Percentiles rank a stretch among this genome's conserved stretches.
These are phyloP conservation scores for Striga hermonthica DNA, from an alignment of 305 asterid genomes.

Conservation along the genomic window DNA sequence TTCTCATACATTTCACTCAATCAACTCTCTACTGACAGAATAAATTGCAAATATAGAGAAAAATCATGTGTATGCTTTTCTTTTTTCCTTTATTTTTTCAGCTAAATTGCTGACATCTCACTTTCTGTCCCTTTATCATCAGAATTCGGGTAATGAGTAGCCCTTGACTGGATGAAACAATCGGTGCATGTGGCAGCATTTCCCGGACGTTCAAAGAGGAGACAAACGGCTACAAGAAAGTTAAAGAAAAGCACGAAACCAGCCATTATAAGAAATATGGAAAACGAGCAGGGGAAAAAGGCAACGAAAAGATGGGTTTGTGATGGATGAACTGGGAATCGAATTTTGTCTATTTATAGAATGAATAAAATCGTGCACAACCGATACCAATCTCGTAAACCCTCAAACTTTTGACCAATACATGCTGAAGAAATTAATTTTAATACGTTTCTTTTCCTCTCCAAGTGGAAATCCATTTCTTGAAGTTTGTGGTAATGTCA, in stretches of 20 bases:
- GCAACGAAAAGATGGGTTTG: conserved; percentile 26
- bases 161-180: conserved; percentile 66
- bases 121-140: conserved; percentile 77
- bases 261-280: conserved; percentile 34
- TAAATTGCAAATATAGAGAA: not conserved
- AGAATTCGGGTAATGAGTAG: conserved; percentile 69
- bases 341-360: conserved; percentile 42
- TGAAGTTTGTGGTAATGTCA: conserved; percentile 33
- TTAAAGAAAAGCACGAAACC: conserved; percentile 25
- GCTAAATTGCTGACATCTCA: conserved; percentile 33
- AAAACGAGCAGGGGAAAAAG: not conserved
- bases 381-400: conserved; percentile 28
- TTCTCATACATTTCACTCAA: not conserved
- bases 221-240: conserved; percentile 34
- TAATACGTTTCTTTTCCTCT: too few relatives aligned
- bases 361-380: conserved; percentile 18
- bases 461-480: not conserved
- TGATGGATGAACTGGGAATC: conserved; percentile 30
- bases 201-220: conserved; percentile 37
- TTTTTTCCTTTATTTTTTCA: not conserved
- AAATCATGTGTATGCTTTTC: conserved; percentile 1
- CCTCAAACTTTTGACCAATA: conserved; percentile 33
- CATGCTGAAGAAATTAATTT: conserved; percentile 26
- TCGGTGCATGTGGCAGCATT: conserved; percentile 51
- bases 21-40: not conserved